Percentiles rank a stretch among this genome's conserved stretches.
These are phyloP conservation scores for Ambrosia artemisiifolia DNA, from an alignment of 129 eudicot species.

Conservation along the genomic window DNA sequence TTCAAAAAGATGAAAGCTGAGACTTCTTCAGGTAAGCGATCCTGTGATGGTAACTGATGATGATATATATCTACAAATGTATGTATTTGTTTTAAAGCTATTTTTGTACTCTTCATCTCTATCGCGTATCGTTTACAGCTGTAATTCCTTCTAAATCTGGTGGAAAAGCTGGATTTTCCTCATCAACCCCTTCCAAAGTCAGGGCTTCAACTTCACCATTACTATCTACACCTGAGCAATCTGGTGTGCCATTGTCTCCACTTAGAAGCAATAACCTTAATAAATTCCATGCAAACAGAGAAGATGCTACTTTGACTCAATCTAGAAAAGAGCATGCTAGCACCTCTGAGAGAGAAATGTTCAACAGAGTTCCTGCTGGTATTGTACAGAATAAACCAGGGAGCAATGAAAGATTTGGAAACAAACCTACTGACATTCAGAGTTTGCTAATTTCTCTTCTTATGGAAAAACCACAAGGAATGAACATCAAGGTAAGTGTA, in stretches of 20 bases:
- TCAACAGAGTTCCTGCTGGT: slow-evolving; percentile 34
- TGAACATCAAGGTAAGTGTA: slow-evolving; percentile 68
- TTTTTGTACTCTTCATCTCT: slow-evolving; percentile 4
- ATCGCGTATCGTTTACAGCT: slow-evolving; percentile 26
- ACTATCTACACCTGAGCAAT: slow-evolving; percentile 60
- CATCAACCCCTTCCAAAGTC: slow-evolving; percentile 53
- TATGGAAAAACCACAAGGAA: slow-evolving; percentile 72
- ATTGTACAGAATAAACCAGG: slow-evolving; percentile 36
- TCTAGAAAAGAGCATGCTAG: slow-evolving; percentile 44
- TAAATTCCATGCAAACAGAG: slow-evolving; percentile 45
- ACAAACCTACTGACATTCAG: slow-evolving; percentile 50
- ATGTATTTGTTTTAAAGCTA: not conserved
- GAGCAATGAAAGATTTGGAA: slow-evolving; percentile 34
- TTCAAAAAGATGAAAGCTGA: slow-evolving; percentile 71
- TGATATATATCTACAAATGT: slow-evolving; percentile 6
- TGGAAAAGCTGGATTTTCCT: slow-evolving; percentile 53
- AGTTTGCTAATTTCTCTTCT: slow-evolving; percentile 59
- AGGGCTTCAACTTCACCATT: slow-evolving; percentile 75
- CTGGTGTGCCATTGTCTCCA: slow-evolving; percentile 59
- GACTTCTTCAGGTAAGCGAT: slow-evolving; percentile 60
- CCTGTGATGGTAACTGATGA: not conserved
- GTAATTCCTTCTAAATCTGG: slow-evolving; percentile 55
- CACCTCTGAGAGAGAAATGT: slow-evolving; percentile 56
- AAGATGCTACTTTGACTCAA: slow-evolving; percentile 37
- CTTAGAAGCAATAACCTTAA: slow-evolving; percentile 40